Evolutionary conservation across 768 basidiomycete species (phyloP).

Genomic region (Phanerodontia chrysosporium): DNA sequence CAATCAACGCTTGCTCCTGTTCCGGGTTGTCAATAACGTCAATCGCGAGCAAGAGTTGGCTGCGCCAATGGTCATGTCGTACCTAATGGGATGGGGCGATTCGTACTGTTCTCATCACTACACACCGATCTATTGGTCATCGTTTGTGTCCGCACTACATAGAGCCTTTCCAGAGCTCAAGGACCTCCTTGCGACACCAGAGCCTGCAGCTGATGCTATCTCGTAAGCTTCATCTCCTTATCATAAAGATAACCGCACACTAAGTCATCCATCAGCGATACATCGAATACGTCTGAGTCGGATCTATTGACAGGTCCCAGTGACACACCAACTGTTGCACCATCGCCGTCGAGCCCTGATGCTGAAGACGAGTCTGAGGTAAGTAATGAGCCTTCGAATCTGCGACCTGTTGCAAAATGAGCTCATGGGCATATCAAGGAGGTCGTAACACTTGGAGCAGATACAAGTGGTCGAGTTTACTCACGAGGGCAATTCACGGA

Average conservation of each 20-base stretch:
- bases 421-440: too few relatives aligned
- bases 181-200: neutral
- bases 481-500: constrained; percentile 21
- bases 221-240: too few relatives aligned
- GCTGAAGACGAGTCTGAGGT: too few relatives aligned
- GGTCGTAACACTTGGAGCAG: constrained; percentile 5
- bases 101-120: constrained; percentile 33
- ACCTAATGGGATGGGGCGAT: constrained; percentile 44
- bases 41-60: constrained; percentile 36
- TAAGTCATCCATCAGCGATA: too few relatives aligned
- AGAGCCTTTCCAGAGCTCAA: constrained; percentile 19
- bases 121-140: constrained; percentile 30
- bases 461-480: constrained; percentile 3
- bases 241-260: too few relatives aligned
- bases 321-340: too few relatives aligned
- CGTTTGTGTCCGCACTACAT: constrained; percentile 19
- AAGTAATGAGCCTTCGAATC: too few relatives aligned
- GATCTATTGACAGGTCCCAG: too few relatives aligned
- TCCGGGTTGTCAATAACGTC: constrained; percentile 27
- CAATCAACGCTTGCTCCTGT: constrained; percentile 27
- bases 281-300: too few relatives aligned
- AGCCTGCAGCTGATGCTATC: neutral
- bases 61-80: constrained; percentile 35
- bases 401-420: too few relatives aligned
- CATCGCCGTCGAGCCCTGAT: too few relatives aligned